These are phyloP conservation scores for Xylaria sp. DNA, from an alignment of 2,329 filamentous ascomycete genomes.

Conservation along the genomic window DNA sequence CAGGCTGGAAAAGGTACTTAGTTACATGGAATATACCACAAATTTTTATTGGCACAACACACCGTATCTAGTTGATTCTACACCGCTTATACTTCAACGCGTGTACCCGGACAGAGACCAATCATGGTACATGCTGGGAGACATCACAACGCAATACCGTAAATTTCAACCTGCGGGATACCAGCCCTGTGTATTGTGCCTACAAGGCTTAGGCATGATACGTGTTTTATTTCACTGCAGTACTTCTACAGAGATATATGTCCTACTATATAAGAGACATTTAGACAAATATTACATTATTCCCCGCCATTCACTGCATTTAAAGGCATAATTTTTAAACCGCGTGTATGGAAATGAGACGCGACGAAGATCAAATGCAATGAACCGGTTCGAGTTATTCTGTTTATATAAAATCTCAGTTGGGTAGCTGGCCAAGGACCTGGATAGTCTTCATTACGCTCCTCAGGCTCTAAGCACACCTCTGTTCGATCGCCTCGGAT, in stretches of 20 bases:
- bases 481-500: neutral
- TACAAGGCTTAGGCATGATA: no score
- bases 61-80: neutral
- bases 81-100: conserved; percentile 1
- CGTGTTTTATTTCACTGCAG: no score
- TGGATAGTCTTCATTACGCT: neutral
- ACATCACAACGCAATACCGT: conserved; percentile 15
- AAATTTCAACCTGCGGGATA: neutral
- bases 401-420: neutral
- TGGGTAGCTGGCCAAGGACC: neutral
- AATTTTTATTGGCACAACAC: neutral
- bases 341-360: neutral
- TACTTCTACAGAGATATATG: no score
- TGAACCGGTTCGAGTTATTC: neutral
- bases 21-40: neutral
- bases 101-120: conserved; percentile 10
- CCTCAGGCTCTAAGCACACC: neutral
- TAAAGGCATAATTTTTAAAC: neutral
- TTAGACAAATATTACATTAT: neutral
- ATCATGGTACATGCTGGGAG: neutral
- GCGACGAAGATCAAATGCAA: neutral
- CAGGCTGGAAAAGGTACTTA: neutral
- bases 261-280: no score
- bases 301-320: neutral
- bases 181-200: neutral